Evolutionary conservation across 2,329 filamentous ascomycete genomes (phyloP).

Genomic region (Acrocalymma vagum): DNA sequence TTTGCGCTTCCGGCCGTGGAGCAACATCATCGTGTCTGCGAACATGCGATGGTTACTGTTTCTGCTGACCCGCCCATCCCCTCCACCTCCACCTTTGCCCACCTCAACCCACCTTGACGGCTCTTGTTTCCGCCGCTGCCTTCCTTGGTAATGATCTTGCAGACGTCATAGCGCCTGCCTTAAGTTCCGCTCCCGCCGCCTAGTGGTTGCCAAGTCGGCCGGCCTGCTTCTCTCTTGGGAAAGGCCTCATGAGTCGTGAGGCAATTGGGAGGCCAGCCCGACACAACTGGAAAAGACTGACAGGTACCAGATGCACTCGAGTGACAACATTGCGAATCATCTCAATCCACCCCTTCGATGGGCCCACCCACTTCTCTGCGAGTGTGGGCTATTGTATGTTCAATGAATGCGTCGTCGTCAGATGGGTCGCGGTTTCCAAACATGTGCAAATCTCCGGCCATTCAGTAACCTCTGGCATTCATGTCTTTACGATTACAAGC

Average conservation of each 20-base stretch:
- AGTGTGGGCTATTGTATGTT: no score
- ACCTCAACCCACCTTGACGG: no score
- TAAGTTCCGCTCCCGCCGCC: constrained; percentile 25
- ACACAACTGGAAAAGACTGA: no score
- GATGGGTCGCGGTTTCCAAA: no score
- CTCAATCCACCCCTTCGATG: no score
- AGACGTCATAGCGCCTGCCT: constrained; percentile 33
- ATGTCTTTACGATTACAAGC: background rate
- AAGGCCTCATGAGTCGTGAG: constrained; percentile 15
- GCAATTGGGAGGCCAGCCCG: no score
- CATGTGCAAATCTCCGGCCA: no score
- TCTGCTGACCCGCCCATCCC: constrained; percentile 12
- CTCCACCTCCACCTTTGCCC: constrained; percentile 16
- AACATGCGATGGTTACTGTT: constrained; percentile 12
- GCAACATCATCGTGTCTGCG: constrained; percentile 7
- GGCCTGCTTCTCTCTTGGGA: constrained; percentile 20
- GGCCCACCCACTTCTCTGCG: no score
- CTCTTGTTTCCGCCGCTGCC: constrained; percentile 12
- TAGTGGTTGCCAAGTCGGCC: constrained; percentile 33
- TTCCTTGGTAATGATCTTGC: constrained; percentile 12
- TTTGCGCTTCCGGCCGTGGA: constrained; percentile 38
- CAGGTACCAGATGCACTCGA: constrained; percentile 6
- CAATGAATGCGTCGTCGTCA: no score
- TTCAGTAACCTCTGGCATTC: no score
- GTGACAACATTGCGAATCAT: background rate